phyloP scores from a whole-genome alignment of 805 yeast species.

The Maudiozyma bulderi region DNA sequence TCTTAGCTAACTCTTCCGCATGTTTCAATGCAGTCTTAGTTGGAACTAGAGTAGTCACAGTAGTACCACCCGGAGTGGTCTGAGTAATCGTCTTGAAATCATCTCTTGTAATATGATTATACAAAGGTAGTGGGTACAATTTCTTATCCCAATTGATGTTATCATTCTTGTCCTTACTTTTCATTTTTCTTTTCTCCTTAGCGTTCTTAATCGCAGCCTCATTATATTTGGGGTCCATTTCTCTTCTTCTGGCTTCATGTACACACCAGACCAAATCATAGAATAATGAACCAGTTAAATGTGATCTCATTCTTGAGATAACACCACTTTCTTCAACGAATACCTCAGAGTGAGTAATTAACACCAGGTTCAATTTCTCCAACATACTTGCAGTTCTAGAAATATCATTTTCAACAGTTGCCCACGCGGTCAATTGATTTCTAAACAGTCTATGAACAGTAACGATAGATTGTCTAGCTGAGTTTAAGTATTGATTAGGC shows the following conservation, averaged over 20 bases:
- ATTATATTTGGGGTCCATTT: constrained; percentile 33
- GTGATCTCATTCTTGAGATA: constrained; percentile 82
- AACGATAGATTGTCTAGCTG: constrained; percentile 87
- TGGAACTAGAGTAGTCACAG: constrained; percentile 81
- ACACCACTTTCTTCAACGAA: constrained; percentile 65
- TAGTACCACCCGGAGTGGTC: constrained; percentile 88
- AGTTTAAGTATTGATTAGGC: constrained; percentile 59
- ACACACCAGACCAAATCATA: constrained; percentile 91
- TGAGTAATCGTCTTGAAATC: constrained; percentile 77
- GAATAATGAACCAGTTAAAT: constrained; percentile 80
- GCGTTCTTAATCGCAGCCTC: constrained; percentile 21
- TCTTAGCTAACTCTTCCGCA: constrained; percentile 23
- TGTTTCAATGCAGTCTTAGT: constrained; percentile 60
- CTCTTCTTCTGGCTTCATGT: constrained; percentile 82
- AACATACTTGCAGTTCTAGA: constrained; percentile 84
- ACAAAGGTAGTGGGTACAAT: constrained; percentile 75
- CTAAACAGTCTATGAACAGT: constrained; percentile 83
- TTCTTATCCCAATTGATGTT: constrained; percentile 16
- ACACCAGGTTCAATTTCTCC: constrained; percentile 78
- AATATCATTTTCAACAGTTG: constrained; percentile 79
- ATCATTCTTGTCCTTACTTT: constrained; percentile 8
- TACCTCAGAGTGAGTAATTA: constrained; percentile 79
- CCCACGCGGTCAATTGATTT: constrained; percentile 87
- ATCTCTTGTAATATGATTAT: constrained; percentile 82
- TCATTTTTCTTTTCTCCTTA: constrained; percentile 27